A percentile compares a stretch with the other conserved stretches of the same genome.
Conservation (phyloP, 139 green algal species). For the Chlamydomonas applanata region DNA sequence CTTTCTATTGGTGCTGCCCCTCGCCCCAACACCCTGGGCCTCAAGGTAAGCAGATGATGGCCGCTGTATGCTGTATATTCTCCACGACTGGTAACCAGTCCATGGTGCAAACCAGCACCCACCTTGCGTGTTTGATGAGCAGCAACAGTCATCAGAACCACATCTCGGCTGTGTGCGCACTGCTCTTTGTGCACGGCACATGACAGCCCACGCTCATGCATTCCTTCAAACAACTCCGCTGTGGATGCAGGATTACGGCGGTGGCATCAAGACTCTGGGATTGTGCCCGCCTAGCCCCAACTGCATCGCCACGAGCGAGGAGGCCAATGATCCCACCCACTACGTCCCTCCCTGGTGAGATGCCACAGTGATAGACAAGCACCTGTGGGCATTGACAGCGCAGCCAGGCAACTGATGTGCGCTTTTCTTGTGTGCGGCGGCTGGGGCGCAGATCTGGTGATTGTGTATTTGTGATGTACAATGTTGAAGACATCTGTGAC, state of each 20-base stretch:
- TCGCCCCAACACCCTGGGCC: conserved; percentile 60
- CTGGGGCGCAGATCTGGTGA: too few relatives aligned
- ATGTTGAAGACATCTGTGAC: too few relatives aligned
- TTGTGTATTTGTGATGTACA: too few relatives aligned
- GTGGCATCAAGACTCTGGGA: conserved; percentile 61
- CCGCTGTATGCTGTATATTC: not conserved
- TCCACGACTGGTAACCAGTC: not conserved
- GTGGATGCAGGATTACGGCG: conserved; percentile 62
- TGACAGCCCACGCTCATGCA: not conserved
- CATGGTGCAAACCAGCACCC: not conserved
- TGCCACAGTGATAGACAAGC: not conserved
- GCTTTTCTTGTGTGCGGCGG: too few relatives aligned
- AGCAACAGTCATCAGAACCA: not conserved
- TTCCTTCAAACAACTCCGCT: not conserved
- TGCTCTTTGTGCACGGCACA: not conserved
- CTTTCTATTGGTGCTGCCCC: conserved; percentile 62
- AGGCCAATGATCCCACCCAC: conserved; percentile 79
- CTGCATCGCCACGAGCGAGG: conserved; percentile 90
- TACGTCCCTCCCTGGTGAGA: conserved; percentile 81
- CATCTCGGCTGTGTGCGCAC: not conserved
- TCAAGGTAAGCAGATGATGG: conserved; percentile 30
- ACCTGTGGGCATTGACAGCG: too few relatives aligned
- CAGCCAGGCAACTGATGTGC: too few relatives aligned
- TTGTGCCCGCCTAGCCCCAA: conserved; percentile 88
- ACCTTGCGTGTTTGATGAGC: not conserved